Conservation (phyloP, 805 yeast species). For the Saccharomyces kudriavzevii region DNA sequence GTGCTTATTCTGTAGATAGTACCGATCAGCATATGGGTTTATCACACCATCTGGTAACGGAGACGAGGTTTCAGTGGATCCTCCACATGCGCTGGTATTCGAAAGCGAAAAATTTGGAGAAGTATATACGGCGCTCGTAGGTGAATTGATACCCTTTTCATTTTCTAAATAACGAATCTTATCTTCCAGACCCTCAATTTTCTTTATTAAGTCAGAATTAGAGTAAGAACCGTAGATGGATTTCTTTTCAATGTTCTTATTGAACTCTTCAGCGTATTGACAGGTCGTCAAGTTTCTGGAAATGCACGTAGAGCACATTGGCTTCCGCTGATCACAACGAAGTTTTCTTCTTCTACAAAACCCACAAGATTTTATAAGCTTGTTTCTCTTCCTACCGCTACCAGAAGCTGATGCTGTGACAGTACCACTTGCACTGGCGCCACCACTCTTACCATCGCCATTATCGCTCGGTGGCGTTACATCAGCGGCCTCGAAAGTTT, state of each 20-base stretch:
- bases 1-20: constrained; percentile 13
- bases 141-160: neutral
- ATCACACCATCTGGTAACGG: neutral
- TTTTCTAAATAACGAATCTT: neutral
- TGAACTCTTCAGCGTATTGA: constrained; percentile 9
- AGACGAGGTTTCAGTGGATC: neutral
- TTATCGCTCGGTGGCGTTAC: neutral
- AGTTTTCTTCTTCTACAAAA: constrained; percentile 26
- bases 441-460: neutral
- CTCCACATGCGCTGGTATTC: neutral
- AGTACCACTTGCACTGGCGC: neutral
- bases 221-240: neutral
- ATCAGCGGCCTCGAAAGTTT: neutral
- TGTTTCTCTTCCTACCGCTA: constrained; percentile 14
- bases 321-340: constrained; percentile 24
- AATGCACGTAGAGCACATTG: constrained; percentile 23
- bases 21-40: constrained; percentile 10
- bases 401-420: neutral
- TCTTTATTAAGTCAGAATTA: constrained; percentile 1
- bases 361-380: constrained; percentile 22
- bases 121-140: neutral
- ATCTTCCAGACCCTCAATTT: constrained; percentile 5
- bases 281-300: constrained; percentile 15
- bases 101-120: neutral
- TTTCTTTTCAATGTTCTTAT: neutral